Percentiles rank a stretch among this genome's conserved stretches.
phyloP scores from a whole-genome alignment of 129 eudicot species.

The Chrysanthemum makinoi region DNA sequence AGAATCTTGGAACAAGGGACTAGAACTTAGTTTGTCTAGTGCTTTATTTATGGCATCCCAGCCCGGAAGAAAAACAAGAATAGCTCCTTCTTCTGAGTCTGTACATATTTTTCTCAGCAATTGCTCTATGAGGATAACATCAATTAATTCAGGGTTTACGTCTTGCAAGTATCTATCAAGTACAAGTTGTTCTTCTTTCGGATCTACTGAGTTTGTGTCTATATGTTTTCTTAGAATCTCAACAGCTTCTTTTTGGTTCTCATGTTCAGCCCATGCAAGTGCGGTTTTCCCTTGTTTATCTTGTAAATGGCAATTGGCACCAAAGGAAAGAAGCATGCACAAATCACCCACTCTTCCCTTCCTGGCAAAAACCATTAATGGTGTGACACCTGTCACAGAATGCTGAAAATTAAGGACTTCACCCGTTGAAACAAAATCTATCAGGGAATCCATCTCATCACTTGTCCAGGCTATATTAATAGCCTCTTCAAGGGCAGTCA shows the following conservation, averaged over 20 bases:
- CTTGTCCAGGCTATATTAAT: conserved; percentile 62
- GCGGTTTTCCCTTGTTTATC: conserved; percentile 72
- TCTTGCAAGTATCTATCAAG: conserved; percentile 65
- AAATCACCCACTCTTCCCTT: conserved; percentile 81
- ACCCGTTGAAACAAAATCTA: conserved; percentile 57
- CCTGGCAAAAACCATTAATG: conserved; percentile 86
- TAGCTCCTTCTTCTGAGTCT: conserved; percentile 75
- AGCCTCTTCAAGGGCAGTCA: conserved; percentile 81
- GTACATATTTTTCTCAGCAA: conserved; percentile 71
- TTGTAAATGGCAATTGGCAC: conserved; percentile 62
- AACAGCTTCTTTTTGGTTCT: conserved; percentile 57
- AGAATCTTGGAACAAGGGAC: conserved; percentile 53
- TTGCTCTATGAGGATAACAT: conserved; percentile 74
- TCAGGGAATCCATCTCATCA: conserved; percentile 74
- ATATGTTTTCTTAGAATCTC: conserved; percentile 56
- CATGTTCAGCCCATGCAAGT: conserved; percentile 75
- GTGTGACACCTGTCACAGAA: conserved; percentile 69
- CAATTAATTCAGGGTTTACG: conserved; percentile 65
- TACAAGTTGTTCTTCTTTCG: conserved; percentile 53
- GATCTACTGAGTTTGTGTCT: conserved; percentile 33
- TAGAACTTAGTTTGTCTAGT: conserved; percentile 54
- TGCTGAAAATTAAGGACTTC: conserved; percentile 68
- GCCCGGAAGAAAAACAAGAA: conserved; percentile 90
- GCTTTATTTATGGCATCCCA: conserved; percentile 96
- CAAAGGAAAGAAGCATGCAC: conserved; percentile 87